Evolutionary conservation across 106 monocot genomes (phyloP), one percentile per base, ranked within the genome.

Genomic region (Dendrobium officinale): DNA sequence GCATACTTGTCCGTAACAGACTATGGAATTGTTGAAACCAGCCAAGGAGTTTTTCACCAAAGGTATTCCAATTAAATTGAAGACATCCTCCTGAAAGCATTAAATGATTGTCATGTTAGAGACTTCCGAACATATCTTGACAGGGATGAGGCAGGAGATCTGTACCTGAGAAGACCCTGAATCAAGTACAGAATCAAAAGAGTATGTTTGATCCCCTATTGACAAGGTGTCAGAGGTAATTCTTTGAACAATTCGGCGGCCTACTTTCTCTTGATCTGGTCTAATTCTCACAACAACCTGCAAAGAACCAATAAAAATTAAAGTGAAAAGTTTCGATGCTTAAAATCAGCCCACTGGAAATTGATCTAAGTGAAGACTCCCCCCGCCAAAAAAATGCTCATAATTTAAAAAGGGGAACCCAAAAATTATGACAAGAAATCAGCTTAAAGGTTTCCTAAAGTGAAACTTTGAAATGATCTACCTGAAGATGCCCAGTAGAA

Each of bases 1-100:
- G 5, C 16, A 56, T 83, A 98, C 97, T 92, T 98, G 88, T 78
- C 97, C 97, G 78, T 98, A 98, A n/a, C 85, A 92, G 9, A 98
- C n/a, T 44, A 98, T 37, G 19, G 94, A 91, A 80, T 92, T 87
- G 72, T 98, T 98, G 85, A 80, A 98, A 47, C 97, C 97, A 47
- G 86, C 89, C 79, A 98, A 85, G 18, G 91, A 78, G 77, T 88
- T 75, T 58, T 86, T 83, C 15, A 95, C 91, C 67, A 91, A 40
- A 10, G 94, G 97, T 73, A 86, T 58, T 9, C 97, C 97, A 51
- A 95, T 86, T 47, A 84, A 81, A 22, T 89, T 82, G 79, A 98
- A 98, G 9, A 91, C 82, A 47, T 94, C 94, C 29, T 86, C 97
- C 97, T 98, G 87, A 58, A n/a, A 15, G 43, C 26, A 31, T 13